A percentile compares a stretch with the other conserved stretches of the same genome.
These are phyloP conservation scores for Circinella umbellata DNA, from an alignment of 371 early-diverging fungal genomes.

Conservation along the genomic window DNA sequence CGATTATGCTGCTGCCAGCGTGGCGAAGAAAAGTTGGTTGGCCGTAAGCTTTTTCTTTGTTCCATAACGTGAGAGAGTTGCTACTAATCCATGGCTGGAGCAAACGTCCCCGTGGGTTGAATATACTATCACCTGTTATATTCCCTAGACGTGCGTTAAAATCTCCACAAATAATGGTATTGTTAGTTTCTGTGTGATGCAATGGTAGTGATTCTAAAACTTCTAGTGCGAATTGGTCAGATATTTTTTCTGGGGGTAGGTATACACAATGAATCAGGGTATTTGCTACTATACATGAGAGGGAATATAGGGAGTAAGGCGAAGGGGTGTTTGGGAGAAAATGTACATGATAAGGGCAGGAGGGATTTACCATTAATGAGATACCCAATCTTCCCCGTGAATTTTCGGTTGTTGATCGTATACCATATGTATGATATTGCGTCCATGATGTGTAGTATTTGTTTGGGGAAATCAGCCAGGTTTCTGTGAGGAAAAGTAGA, in stretches of 20 bases:
- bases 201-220: conserved; percentile 16
- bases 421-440: conserved; percentile 20
- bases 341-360: conserved; percentile 1
- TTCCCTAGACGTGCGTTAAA: conserved; percentile 21
- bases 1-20: conserved; percentile 15
- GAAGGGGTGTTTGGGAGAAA: conserved; percentile 7
- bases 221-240: not conserved
- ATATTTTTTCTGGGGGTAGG: conserved; percentile 13
- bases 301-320: not conserved
- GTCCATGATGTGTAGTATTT: conserved; percentile 13
- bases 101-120: not conserved
- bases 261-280: conserved; percentile 18
- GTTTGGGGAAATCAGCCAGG: conserved; percentile 19
- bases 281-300: conserved; percentile 8
- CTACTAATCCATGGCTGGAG: not conserved
- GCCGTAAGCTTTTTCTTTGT: conserved; percentile 9
- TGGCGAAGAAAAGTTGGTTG: conserved; percentile 10
- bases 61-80: not conserved
- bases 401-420: not conserved
- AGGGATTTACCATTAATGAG: conserved; percentile 7
- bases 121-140: conserved; percentile 5
- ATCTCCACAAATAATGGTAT: conserved; percentile 5
- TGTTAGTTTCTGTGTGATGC: conserved; percentile 9
- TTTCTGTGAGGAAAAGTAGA: conserved; percentile 25
- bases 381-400: conserved; percentile 6